These are phyloP conservation scores for Herpotrichia juniperi DNA, from an alignment of 2,329 filamentous ascomycete genomes.

Conservation along the genomic window DNA sequence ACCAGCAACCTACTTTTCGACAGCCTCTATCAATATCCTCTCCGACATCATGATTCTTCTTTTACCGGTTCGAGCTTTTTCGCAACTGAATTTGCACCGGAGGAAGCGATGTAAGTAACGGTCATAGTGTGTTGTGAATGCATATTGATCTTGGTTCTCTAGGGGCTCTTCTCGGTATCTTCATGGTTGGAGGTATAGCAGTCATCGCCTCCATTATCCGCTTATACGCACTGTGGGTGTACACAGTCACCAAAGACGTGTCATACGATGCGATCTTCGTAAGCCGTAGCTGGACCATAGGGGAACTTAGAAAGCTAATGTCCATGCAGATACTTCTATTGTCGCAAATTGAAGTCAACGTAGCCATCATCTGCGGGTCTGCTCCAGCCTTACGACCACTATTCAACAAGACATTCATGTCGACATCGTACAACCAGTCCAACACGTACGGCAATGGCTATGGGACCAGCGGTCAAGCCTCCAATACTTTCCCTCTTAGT, in stretches of 20 bases:
- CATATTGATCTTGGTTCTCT: background rate
- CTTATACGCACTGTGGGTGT: conserved; percentile 24
- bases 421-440: background rate
- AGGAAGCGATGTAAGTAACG: conserved; percentile 12
- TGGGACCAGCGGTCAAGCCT: background rate
- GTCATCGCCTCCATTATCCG: conserved; percentile 26
- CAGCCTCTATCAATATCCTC: conserved; percentile 24
- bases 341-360: conserved; percentile 30
- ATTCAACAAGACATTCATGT: background rate
- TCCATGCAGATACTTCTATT: conserved; percentile 37
- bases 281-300: background rate
- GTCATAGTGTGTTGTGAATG: background rate
- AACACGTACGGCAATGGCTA: background rate
- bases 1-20: conserved; percentile 22
- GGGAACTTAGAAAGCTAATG: background rate
- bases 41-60: conserved; percentile 24
- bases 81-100: conserved; percentile 18
- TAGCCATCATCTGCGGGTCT: background rate
- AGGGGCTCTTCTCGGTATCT: conserved; percentile 25
- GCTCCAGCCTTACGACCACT: background rate
- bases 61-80: conserved; percentile 24
- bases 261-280: conserved; percentile 23
- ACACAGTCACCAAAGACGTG: conserved; percentile 20
- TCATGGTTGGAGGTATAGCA: conserved; percentile 23
- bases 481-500: background rate